Evolutionary conservation across 164 flowering plant species (phyloP), one percentile per base, ranked within the genome.

Genomic region (Vitis rotundifolia): DNA sequence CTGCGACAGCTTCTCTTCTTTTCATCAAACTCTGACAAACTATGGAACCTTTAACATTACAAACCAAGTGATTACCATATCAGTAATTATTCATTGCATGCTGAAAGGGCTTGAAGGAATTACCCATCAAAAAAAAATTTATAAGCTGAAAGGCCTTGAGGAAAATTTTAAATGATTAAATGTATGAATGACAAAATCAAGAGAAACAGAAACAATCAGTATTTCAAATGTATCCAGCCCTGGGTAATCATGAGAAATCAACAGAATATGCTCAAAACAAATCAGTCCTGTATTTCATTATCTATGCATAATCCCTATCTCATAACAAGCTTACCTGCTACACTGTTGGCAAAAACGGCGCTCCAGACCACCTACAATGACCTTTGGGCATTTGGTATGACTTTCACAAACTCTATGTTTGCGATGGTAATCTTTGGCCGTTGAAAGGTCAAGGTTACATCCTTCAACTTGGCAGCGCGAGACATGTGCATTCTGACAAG

Each of bases 271-370:
- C 13, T 12, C 31, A 14, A 53, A 15, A 29, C 11, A 52, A 13
- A 18, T 5, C 3, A 49, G 14, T 22, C 14, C 1, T 44, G 49
- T 11, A 55, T 15, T 8, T 66, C 18, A 16, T 28, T 18, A 12
- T 19, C 16, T 57, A 28, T 67, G 5, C 18, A 13, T 9, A 54
- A 66, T 50, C 14, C 11, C 18, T 66, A 15, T 58, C 4, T 10
- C 37, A 11, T 16, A 56, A 61, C 70, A 67, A 63, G 61, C 57
- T 53, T 74, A 90, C 98, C 98, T 90, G 89, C 98, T 93, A 77
- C 98, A 93, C 74, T 93, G 97, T 71, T 93, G 98, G 75, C 98
- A 93, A 80, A 93, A 93, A 70, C 98, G 80, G 9, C 90, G 91
- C 57, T 86, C 97, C 58, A 75, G 56, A 65, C 98, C 98, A 67